phyloP scores from a whole-genome alignment of 2,329 filamentous ascomycete species.

The Madurella fahalii region DNA sequence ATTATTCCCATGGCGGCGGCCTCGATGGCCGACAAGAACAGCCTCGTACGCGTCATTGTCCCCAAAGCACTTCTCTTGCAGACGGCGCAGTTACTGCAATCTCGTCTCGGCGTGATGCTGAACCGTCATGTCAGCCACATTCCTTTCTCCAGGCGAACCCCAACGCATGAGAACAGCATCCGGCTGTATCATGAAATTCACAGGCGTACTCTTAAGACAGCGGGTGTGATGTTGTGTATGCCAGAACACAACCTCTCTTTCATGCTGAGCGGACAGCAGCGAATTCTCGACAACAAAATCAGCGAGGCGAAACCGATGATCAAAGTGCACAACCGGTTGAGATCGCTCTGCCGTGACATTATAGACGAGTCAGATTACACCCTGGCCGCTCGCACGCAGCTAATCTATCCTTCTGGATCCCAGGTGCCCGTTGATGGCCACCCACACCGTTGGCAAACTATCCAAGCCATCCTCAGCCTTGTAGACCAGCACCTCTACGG shows the following conservation, averaged over 20 bases:
- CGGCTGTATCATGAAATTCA: constrained; percentile 40
- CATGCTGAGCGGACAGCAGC: constrained; percentile 57
- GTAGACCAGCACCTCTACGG: constrained; percentile 35
- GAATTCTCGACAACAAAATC: constrained; percentile 44
- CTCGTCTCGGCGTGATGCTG: constrained; percentile 51
- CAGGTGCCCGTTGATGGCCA: constrained; percentile 48
- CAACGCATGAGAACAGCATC: constrained; percentile 33
- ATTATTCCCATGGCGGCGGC: constrained; percentile 52
- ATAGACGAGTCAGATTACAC: constrained; percentile 61
- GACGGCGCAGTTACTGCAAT: constrained; percentile 53
- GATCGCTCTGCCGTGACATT: constrained; percentile 51
- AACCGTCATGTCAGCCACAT: constrained; percentile 51
- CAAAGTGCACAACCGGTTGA: constrained; percentile 47
- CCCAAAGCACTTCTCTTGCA: constrained; percentile 54
- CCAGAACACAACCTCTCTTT: constrained; percentile 65
- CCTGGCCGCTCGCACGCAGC: constrained; percentile 49
- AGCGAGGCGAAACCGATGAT: constrained; percentile 47
- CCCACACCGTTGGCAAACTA: constrained; percentile 48
- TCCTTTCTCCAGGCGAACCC: constrained; percentile 53
- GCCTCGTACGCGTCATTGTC: constrained; percentile 52
- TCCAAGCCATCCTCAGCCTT: constrained; percentile 40
- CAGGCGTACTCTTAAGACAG: constrained; percentile 35
- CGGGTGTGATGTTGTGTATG: constrained; percentile 55
- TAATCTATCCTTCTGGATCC: constrained; percentile 53
- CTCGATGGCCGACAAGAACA: constrained; percentile 41